These are phyloP conservation scores for Candida tetrigidarum DNA, from an alignment of 1,139 yeast genomes.

Conservation along the genomic window DNA sequence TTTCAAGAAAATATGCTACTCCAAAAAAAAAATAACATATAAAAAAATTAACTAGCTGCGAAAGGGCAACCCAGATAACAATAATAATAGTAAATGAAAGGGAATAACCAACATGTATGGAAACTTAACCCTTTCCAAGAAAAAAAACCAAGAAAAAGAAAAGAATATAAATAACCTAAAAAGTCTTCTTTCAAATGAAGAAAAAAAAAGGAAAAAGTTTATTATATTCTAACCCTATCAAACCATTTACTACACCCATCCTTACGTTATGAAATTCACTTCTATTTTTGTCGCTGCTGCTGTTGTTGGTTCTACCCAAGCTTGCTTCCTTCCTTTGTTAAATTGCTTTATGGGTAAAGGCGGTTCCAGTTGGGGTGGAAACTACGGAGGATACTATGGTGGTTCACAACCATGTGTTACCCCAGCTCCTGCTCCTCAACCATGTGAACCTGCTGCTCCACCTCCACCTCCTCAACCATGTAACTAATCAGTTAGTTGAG, in stretches of 20 bases:
- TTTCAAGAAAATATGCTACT: background rate
- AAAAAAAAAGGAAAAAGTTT: background rate
- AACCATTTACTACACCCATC: background rate
- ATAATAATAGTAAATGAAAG: too few species aligned
- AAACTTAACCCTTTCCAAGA: background rate
- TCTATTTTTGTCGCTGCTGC: conserved; percentile 1
- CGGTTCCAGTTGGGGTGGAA: background rate
- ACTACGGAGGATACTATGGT: background rate
- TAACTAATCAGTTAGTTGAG: background rate
- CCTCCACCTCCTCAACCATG: conserved; percentile 4
- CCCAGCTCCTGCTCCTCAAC: background rate
- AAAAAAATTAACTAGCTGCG: too few species aligned
- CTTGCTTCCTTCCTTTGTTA: conserved; percentile 3
- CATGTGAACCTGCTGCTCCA: background rate
- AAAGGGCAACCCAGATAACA: too few species aligned
- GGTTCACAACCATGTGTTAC: conserved; percentile 4
- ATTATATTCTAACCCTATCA: too few species aligned
- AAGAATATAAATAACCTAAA: conserved; percentile 2
- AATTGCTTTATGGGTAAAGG: background rate
- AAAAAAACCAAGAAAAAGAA: background rate
- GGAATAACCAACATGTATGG: too few species aligned
- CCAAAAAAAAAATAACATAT: background rate
- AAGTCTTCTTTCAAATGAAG: too few species aligned
- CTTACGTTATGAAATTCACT: conserved; percentile 2
- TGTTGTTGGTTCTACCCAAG: conserved; percentile 1